Evolutionary conservation across 2,329 filamentous ascomycete genomes (phyloP), one percentile per base, ranked within the genome.

Genomic region (Curvularia sp.): DNA sequence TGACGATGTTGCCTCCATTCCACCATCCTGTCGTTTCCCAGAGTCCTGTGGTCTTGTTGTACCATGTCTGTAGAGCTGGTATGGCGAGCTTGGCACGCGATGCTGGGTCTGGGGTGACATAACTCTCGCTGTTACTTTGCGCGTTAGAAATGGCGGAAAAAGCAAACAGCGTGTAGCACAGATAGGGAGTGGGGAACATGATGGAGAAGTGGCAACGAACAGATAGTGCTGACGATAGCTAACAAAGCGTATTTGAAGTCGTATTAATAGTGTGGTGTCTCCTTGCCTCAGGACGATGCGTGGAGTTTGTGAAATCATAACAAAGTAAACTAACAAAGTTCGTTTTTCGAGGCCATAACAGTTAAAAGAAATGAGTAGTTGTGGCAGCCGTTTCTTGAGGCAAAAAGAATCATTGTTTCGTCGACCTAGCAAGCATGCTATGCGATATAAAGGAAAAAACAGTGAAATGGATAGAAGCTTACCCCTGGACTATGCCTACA

Each of bases 11-110:
- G 43, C 85, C 89, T 52, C 84, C 83, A 69, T 91, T 90, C 89
- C 89, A 92, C 89, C 89, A 92, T n/a, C 83, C 83, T 7, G 83
- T 82, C 0, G 83, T 83, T 53, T 85, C 77, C 87, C 87, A 92
- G 12, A 90, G 78, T 3, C 89, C 89, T 1, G 81, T 86, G 5
- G 71, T 68, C 2, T 75, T 56, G 68, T 88, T 83, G 73, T 91
- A 91, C 83, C 85, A 91, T 41, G 67, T 70, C 65, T 89, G 86
- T 1, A 90, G 79, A 5, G 80, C 72, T 21, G 74, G 68, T 1
- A 81, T 68, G 3, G 78, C 80, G 8, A 70, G 59, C 19, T 71
- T 55, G 3, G 73, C 71, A 30, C 72, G 70, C 36, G 59, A 54
- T 8, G 55, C 66, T 9, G 72, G 65, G 46, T 69, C 59, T 27